Percentiles rank a stretch among this genome's conserved stretches.
phyloP scores from a whole-genome alignment of 768 basidiomycete genomes.

The Panaeolus papilionaceus region DNA sequence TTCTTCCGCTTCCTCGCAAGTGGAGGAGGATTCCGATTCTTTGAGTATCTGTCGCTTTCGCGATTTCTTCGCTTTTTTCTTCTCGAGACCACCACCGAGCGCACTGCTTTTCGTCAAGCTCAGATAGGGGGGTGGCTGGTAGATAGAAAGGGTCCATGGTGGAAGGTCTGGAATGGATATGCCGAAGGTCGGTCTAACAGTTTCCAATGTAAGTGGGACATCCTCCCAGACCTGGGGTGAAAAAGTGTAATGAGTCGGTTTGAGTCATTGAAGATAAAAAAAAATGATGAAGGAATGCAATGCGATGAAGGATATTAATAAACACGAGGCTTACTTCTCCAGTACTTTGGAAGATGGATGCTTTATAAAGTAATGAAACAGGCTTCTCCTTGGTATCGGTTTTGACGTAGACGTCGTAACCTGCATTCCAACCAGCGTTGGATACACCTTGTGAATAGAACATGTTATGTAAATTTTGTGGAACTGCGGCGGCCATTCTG shows the following conservation, averaged over 20 bases:
- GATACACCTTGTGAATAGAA: slow-evolving; percentile 18
- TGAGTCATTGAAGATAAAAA: neutral
- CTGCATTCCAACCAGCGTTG: slow-evolving; percentile 40
- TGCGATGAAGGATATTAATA: neutral
- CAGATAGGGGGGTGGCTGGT: slow-evolving; percentile 18
- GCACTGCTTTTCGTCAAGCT: neutral
- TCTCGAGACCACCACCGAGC: neutral
- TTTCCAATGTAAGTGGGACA: slow-evolving; percentile 49
- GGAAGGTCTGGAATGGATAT: slow-evolving; percentile 40
- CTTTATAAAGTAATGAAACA: slow-evolving; percentile 41
- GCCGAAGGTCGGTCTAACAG: slow-evolving; percentile 48
- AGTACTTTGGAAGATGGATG: slow-evolving; percentile 39
- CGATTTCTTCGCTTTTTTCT: neutral
- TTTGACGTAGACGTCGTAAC: slow-evolving; percentile 45
- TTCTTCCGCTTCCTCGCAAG: neutral
- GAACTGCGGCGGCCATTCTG: neutral
- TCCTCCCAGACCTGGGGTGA: slow-evolving; percentile 45
- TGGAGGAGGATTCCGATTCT: neutral
- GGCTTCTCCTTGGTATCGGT: slow-evolving; percentile 36
- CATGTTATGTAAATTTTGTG: neutral
- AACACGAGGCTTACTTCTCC: slow-evolving; percentile 38
- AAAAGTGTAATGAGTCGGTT: neutral
- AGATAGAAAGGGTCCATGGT: slow-evolving; percentile 43
- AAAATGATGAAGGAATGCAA: neutral
- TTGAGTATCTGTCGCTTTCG: neutral